These are phyloP conservation scores for Fraxinus quadrangulata DNA, from an alignment of 257 asterid species.

Conservation along the genomic window DNA sequence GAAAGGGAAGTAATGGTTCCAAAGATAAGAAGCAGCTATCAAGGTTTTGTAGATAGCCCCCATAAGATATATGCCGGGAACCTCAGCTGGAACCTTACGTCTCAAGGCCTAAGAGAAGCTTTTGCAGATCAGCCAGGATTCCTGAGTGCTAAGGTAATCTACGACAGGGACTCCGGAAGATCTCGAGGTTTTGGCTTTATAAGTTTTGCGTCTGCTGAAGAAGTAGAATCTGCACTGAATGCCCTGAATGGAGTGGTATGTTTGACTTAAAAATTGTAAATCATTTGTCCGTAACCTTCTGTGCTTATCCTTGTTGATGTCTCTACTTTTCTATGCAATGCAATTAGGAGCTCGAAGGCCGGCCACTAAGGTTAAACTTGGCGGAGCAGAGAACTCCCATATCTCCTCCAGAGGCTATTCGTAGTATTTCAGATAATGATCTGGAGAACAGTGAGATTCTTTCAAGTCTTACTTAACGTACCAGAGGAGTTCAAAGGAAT, in stretches of 20 bases:
- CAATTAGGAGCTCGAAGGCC: slow-evolving; percentile 75
- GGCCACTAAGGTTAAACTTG: slow-evolving; percentile 69
- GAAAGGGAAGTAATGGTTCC: slow-evolving; percentile 78
- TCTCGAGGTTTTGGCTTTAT: slow-evolving; percentile 91
- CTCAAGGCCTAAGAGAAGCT: slow-evolving; percentile 71
- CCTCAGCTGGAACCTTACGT: slow-evolving; percentile 77
- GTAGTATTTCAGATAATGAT: slow-evolving; percentile 29
- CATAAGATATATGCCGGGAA: slow-evolving; percentile 80
- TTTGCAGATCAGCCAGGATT: slow-evolving; percentile 73
- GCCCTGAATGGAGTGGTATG: slow-evolving; percentile 87
- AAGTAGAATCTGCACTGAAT: slow-evolving; percentile 58
- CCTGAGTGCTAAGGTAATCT: slow-evolving; percentile 78
- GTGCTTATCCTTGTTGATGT: slow-evolving; percentile 2
- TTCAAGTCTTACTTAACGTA: slow-evolving; percentile 24
- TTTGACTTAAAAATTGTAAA: slow-evolving; percentile 13
- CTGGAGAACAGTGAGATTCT: slow-evolving; percentile 38
- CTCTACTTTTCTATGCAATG: slow-evolving; percentile 12
- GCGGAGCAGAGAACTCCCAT: slow-evolving; percentile 49
- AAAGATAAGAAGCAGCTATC: slow-evolving; percentile 62
- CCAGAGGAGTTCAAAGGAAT: not conserved
- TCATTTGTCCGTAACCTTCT: not conserved
- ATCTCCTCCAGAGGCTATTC: slow-evolving; percentile 40
- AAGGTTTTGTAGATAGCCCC: slow-evolving; percentile 77
- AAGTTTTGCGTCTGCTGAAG: slow-evolving; percentile 68
- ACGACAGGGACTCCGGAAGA: slow-evolving; percentile 69